Percentiles rank a stretch among this genome's conserved stretches.
Conservation (phyloP, 164 flowering plant species). For the Piper betle region DNA sequence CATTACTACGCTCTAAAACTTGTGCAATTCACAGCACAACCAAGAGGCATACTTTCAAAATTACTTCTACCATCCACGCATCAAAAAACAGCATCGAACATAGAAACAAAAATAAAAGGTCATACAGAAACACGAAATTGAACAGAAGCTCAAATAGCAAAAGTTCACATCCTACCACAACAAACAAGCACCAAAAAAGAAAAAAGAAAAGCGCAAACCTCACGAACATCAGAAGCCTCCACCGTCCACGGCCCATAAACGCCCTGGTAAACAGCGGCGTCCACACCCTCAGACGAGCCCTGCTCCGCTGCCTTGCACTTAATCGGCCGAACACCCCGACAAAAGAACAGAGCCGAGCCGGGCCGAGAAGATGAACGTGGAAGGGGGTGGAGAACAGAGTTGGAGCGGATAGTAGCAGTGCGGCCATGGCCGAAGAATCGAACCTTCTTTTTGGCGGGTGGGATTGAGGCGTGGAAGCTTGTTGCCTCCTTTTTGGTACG, state of each 20-base stretch:
- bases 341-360: not conserved
- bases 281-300: conserved; percentile 17
- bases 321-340: not conserved
- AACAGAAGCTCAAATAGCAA: not conserved
- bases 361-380: not conserved
- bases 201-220: conserved; percentile 26
- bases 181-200: not conserved
- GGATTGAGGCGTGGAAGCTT: too few relatives aligned
- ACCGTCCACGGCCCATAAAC: conserved; percentile 83
- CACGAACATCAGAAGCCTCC: conserved; percentile 66
- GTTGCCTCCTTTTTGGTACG: too few relatives aligned
- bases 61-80: too few relatives aligned
- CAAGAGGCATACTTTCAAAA: not conserved
- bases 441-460: not conserved
- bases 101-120: too few relatives aligned
- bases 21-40: not conserved
- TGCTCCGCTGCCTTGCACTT: conserved; percentile 42
- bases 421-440: not conserved
- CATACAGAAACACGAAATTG: not conserved
- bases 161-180: too few relatives aligned
- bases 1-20: not conserved
- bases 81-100: too few relatives aligned
- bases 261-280: conserved; percentile 49
- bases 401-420: not conserved
- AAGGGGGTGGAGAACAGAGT: not conserved